A percentile compares a stretch with the other conserved stretches of the same genome.
Conservation (phyloP, 106 monocot species). For the Allium sativum region DNA sequence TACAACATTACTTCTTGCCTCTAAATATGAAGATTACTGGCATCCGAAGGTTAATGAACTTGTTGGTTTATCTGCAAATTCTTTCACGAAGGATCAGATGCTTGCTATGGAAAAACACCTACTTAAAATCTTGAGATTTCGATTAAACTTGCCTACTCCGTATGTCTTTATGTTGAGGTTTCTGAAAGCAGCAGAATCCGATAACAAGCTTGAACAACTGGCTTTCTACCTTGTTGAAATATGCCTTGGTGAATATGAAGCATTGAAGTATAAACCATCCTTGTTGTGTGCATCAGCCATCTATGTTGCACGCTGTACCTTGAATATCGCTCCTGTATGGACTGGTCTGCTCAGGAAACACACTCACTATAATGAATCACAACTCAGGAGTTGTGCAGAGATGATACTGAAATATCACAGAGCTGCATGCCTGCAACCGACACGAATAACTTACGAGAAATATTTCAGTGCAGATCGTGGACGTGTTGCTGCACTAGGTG, state of each 20-base stretch:
- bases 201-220: slow-evolving; percentile 38
- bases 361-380: slow-evolving; percentile 26
- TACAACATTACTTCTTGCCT: slow-evolving; percentile 33
- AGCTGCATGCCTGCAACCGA: too few relatives aligned
- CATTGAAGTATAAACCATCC: slow-evolving; percentile 37
- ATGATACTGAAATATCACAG: too few relatives aligned
- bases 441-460: too few relatives aligned
- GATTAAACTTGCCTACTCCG: slow-evolving; percentile 39
- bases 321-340: slow-evolving; percentile 26
- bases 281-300: slow-evolving; percentile 42
- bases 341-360: slow-evolving; percentile 27
- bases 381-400: too few relatives aligned
- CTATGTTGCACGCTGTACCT: slow-evolving; percentile 34
- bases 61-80: slow-evolving; percentile 28
- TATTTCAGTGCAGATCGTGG: too few relatives aligned
- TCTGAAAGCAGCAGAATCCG: slow-evolving; percentile 37
- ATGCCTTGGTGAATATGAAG: slow-evolving; percentile 38
- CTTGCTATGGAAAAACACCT: slow-evolving; percentile 44
- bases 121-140: slow-evolving; percentile 24
- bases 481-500: too few relatives aligned
- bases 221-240: slow-evolving; percentile 47
- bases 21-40: slow-evolving; percentile 55
- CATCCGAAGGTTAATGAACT: slow-evolving; percentile 52
- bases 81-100: slow-evolving; percentile 30
- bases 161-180: slow-evolving; percentile 52